Percentiles rank a stretch among this genome's conserved stretches.
These are phyloP conservation scores for Bipolaris zeicola DNA, from an alignment of 2,329 filamentous ascomycete genomes.

Conservation along the genomic window DNA sequence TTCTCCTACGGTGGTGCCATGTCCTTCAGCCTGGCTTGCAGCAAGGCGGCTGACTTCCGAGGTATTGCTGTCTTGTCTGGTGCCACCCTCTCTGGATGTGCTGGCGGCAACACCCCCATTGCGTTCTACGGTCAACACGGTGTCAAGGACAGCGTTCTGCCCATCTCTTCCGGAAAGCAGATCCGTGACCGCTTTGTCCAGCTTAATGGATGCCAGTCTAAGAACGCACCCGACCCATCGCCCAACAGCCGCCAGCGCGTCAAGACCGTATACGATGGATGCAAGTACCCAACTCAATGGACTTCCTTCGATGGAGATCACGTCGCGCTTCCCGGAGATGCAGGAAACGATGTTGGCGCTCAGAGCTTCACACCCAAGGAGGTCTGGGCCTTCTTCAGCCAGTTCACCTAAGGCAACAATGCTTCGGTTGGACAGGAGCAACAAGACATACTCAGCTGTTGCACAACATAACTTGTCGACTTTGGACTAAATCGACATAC, in stretches of 20 bases:
- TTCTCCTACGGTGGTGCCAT: constrained; percentile 56
- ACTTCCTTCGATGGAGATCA: constrained; percentile 30
- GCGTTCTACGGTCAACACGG: constrained; percentile 52
- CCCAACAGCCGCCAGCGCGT: constrained; percentile 17
- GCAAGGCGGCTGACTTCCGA: constrained; percentile 47
- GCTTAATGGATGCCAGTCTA: constrained; percentile 46
- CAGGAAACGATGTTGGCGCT: constrained; percentile 13
- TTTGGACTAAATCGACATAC: background rate
- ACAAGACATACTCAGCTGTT: no score
- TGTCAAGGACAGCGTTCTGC: constrained; percentile 46
- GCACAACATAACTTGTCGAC: background rate
- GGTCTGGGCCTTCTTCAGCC: constrained; percentile 45
- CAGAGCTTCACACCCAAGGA: constrained; percentile 32
- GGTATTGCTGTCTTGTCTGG: constrained; percentile 45
- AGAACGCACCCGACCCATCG: constrained; percentile 25
- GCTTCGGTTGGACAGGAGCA: background rate
- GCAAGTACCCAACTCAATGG: constrained; percentile 46
- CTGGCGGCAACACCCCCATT: constrained; percentile 48
- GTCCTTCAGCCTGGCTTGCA: constrained; percentile 52
- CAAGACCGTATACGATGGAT: constrained; percentile 32
- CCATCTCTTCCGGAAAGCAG: constrained; percentile 42
- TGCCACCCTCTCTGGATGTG: constrained; percentile 26
- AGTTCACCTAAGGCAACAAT: constrained; percentile 12
- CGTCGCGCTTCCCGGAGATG: constrained; percentile 26
- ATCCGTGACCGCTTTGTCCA: constrained; percentile 49